Base-by-base conservation (phyloP, 495 filamentous ascomycete genomes). In the Ascobolus immersus region DNA sequence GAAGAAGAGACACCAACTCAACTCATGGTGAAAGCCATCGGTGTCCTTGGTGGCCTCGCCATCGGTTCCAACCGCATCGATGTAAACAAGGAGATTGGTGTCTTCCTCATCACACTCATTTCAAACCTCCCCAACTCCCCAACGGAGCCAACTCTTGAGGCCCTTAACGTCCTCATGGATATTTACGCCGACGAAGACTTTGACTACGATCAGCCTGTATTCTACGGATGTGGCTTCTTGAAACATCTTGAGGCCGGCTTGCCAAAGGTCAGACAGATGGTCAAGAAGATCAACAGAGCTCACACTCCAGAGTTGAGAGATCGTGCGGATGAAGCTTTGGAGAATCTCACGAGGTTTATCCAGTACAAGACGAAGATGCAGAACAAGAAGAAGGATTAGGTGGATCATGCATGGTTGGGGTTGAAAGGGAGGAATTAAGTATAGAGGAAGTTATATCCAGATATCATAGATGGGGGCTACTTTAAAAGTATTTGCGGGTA, bases 11-110 rank as follows among this genome's bases (percentile, higher is more conserved):
- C 33, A 12, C 34, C 34, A 2, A 39, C 42, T 14, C 36, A 42
- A n/a, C 54, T 71, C 6, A 56, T 61, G 9, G 60, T 65, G 22
- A 71, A 70, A 48, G 67, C 63, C 38, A 57, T 72, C 40, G 67
- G 68, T 21, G 62, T 69, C 4, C 54, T 71, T 5, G 68, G 68
- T 17, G 56, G 56, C 21, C 51, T 71, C 4, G 68, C 64, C 1
- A 51, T 60, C 6, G 39, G 52, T 19, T 59, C 59, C 18, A 54
- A 38, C 22, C 40, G 40, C 17, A 25, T 52, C 5, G 47, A 43
- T 28, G 30, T 43, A 18, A 52, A 52, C 25, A 44, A 39, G 29
- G 63, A 69, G 33, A 61, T 71, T 27, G 67, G 66, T 12, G 52
- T 64, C 11, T 71, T 71, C 45, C 48, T 72, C 28, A 42, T 71